phyloP scores from a whole-genome alignment of 345 rosid species.

The Geranium brycei region DNA sequence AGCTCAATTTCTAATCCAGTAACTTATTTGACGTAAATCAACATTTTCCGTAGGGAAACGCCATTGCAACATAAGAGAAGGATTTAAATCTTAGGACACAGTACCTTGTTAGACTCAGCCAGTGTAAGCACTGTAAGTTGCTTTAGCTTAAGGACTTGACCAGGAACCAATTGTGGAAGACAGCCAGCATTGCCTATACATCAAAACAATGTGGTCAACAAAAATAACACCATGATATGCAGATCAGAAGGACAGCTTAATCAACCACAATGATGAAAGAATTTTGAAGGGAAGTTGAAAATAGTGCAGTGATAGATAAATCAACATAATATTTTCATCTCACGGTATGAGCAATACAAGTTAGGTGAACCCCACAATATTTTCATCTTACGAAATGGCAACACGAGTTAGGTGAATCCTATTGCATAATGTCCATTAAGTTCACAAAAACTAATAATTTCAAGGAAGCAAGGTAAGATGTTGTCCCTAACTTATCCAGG shows the following conservation, averaged over 20 bases:
- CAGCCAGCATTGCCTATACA: constrained; percentile 40
- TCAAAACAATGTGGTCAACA: constrained; percentile 8
- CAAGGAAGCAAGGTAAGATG: not conserved
- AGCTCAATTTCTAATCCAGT: not conserved
- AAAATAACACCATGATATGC: not conserved
- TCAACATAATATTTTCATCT: no score
- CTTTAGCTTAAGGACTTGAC: constrained; percentile 76
- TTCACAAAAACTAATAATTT: no score
- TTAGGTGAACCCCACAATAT: not conserved
- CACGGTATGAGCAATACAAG: not conserved
- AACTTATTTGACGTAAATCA: not conserved
- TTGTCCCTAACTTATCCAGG: not conserved
- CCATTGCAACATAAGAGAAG: not conserved
- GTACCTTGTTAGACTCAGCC: constrained; percentile 82
- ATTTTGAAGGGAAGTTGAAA: not conserved
- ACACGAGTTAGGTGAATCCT: no score
- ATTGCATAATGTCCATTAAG: no score
- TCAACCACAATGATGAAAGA: not conserved
- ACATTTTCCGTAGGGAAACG: not conserved
- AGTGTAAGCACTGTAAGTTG: constrained; percentile 91
- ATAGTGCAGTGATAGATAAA: no score
- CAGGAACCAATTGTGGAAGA: constrained; percentile 57
- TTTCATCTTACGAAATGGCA: no score
- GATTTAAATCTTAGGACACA: not conserved
- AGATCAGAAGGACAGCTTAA: not conserved